Evolutionary conservation across 306 rosid genomes (phyloP).

Genomic region (Bauhinia variegata): DNA sequence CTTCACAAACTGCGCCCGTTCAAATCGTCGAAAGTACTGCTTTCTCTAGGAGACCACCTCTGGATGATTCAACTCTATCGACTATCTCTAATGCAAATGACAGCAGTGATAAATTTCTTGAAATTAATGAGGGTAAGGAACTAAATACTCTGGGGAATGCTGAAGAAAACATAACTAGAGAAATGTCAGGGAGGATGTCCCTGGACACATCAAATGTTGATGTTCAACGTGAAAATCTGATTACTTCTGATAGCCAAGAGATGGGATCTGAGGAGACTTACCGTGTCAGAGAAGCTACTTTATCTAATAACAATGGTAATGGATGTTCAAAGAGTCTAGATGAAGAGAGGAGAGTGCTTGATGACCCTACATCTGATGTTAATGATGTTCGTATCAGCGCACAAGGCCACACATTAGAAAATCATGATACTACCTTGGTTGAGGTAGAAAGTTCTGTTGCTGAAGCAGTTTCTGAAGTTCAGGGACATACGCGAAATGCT

Average conservation of each 20-base stretch:
- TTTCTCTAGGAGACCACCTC: constrained; percentile 26
- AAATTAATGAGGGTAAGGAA: constrained; percentile 30
- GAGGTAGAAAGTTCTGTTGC: constrained; percentile 35
- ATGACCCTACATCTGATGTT: constrained; percentile 23
- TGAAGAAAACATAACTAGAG: constrained; percentile 37
- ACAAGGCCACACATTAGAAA: constrained; percentile 28
- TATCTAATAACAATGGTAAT: constrained; percentile 28
- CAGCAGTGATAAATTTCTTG: constrained; percentile 15
- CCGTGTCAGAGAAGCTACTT: constrained; percentile 18
- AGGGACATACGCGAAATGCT: constrained; percentile 32
- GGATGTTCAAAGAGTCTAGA: constrained; percentile 11
- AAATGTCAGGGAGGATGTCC: constrained; percentile 21
- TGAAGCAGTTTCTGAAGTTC: constrained; percentile 29
- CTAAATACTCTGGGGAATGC: constrained; percentile 10
- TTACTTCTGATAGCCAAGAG: constrained; percentile 35
- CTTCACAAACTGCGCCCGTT: constrained; percentile 19
- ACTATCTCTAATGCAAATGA: constrained; percentile 33
- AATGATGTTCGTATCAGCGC: constrained; percentile 7
- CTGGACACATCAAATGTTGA: constrained; percentile 38
- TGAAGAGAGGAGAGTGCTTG: constrained; percentile 34
- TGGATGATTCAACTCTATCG: constrained; percentile 36
- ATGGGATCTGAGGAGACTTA: constrained; percentile 29
- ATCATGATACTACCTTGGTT: constrained; percentile 26
- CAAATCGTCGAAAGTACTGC: constrained; percentile 26
- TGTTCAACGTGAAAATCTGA: constrained; percentile 27